These are phyloP conservation scores for Suillus clintonianus DNA, from an alignment of 768 basidiomycete genomes.

Conservation along the genomic window DNA sequence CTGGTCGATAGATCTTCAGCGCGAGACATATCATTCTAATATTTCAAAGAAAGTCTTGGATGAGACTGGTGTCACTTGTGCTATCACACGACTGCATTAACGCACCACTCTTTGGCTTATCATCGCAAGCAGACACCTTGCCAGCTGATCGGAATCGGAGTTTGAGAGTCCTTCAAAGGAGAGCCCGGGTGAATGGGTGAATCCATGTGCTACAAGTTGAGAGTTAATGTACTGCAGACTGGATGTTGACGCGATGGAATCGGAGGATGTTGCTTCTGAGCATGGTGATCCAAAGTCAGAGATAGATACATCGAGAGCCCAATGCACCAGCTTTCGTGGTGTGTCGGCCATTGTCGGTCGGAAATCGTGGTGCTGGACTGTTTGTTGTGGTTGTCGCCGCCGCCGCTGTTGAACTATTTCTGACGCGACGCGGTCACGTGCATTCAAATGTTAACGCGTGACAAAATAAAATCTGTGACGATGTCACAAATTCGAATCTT, in stretches of 20 bases:
- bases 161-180: constrained; percentile 64
- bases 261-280: constrained; percentile 45
- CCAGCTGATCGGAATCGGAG: constrained; percentile 54
- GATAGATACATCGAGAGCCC: constrained; percentile 49
- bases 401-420: constrained; percentile 1
- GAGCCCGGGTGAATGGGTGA: constrained; percentile 61
- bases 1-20: constrained; percentile 77
- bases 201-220: constrained; percentile 84
- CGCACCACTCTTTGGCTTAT: constrained; percentile 77
- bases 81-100: constrained; percentile 13
- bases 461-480: background rate
- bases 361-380: background rate
- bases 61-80: background rate
- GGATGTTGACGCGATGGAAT: constrained; percentile 52
- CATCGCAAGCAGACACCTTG: constrained; percentile 78
- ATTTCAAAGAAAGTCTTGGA: constrained; percentile 11
- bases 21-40: constrained; percentile 72
- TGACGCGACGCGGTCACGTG: constrained; percentile 32
- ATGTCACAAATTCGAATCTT: background rate
- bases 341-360: constrained; percentile 25
- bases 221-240: constrained; percentile 79
- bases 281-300: constrained; percentile 43
- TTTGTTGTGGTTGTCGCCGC: background rate
- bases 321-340: constrained; percentile 53
- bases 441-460: background rate